Base-by-base conservation (phyloP, 805 yeast genomes). In the Candida coleopterorum region DNA sequence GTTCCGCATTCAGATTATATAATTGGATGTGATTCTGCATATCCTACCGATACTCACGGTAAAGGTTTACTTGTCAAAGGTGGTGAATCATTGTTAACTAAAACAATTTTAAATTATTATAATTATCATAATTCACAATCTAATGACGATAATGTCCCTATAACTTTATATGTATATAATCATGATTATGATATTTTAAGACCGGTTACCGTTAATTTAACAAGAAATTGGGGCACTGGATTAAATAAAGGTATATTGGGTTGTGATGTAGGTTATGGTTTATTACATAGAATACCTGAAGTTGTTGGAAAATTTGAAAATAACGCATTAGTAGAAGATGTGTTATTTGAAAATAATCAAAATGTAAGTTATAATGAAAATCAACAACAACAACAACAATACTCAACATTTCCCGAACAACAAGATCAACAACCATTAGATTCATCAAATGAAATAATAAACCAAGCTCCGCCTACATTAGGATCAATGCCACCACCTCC, bases 201-300 rank as follows among this genome's bases (percentile, higher is more conserved):
- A 48, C 95, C 96, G 0, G 89, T 90, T 3, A 79, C 85, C 0
- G 85, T 89, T n/a, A 67, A 74, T 37, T 53, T 68, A 29, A 64
- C 72, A n/a, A 70, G 72, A n/a, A 57, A 64, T 12, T 85, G 93
- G 87, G 86, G 88, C n/a, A 46, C 47, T 9, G 70, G 64, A 8
- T 60, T 55, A 11, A 87, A 89, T 11, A 73, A 67, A 45, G 95
- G 96, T 1, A 66, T 87, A 25, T 62, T 90, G 25, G 98, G 98
- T 2, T 88, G 96, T 61, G 95, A 89, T 45, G 94, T 90, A 14
- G 97, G 97, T 0, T 89, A 88, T 50, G 98, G 98, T 0, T 70
- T 84, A 35, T 64, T 90, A 34, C 97, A 90, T 54, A 66, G 93
- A 42, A 60, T 85, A n/a, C 96, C 97, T 1, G 76, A 78, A 40